Percentiles rank a stretch among this genome's conserved stretches.
Conservation (phyloP, 1,139 yeast species). For the Barnettozyma hawaiiensis region DNA sequence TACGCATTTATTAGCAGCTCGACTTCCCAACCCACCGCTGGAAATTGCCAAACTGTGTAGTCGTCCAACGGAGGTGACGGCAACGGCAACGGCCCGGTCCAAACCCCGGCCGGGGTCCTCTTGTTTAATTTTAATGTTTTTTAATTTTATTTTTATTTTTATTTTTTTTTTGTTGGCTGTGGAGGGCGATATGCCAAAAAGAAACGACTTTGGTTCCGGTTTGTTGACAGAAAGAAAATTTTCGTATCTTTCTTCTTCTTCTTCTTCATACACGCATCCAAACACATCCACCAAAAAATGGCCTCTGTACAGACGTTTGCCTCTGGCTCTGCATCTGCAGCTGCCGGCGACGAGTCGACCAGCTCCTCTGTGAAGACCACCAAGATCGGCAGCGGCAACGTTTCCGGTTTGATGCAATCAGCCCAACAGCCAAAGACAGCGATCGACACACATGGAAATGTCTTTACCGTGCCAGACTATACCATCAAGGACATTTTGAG, state of each 20-base stretch:
- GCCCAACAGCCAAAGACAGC: slow-evolving; percentile 26
- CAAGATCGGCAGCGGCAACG: slow-evolving; percentile 14
- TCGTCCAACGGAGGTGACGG: too few species aligned
- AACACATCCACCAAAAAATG: slow-evolving; percentile 5
- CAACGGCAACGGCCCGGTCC: too few species aligned
- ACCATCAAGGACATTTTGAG: slow-evolving; percentile 55
- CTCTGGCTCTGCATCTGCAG: slow-evolving; percentile 13
- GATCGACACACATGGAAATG: slow-evolving; percentile 50
- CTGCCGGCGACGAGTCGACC: slow-evolving; percentile 1
- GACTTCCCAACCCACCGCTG: too few species aligned
- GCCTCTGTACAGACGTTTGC: slow-evolving; percentile 13
- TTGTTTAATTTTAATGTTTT: too few species aligned
- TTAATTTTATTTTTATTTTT: too few species aligned
- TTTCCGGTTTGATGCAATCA: slow-evolving; percentile 12
- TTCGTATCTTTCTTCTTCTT: neutral
- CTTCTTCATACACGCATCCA: neutral
- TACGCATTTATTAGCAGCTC: too few species aligned
- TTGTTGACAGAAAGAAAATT: neutral
- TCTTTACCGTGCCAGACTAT: slow-evolving; percentile 56
- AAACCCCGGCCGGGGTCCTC: too few species aligned
- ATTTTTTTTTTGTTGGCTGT: neutral
- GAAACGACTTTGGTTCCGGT: neutral
- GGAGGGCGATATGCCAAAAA: neutral
- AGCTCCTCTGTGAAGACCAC: slow-evolving; percentile 11
- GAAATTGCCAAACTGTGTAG: too few species aligned